A percentile compares a stretch with the other conserved stretches of the same genome.
Evolutionary conservation across 768 basidiomycete species (phyloP).

Genomic region (Lanmaoa pseudosensibilis): DNA sequence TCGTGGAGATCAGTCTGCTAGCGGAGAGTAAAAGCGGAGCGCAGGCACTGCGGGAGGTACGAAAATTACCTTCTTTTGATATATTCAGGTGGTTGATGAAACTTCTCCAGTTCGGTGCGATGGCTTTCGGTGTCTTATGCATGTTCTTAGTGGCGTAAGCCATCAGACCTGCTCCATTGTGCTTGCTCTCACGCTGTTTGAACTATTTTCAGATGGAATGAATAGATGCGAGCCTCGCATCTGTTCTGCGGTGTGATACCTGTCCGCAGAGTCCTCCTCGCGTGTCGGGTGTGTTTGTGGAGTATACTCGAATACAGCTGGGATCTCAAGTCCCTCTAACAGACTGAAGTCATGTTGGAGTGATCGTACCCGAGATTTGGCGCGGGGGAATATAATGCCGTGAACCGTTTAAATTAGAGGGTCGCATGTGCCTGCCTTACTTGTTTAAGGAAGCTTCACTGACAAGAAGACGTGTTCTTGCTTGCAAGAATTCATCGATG

Average conservation of each 20-base stretch:
- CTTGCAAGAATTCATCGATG: constrained; percentile 14
- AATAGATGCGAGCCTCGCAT: constrained; percentile 44
- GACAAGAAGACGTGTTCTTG: not conserved
- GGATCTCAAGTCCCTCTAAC: not conserved
- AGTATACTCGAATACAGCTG: not conserved
- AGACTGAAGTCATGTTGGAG: not conserved
- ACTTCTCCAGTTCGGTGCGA: constrained; percentile 74
- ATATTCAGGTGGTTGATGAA: constrained; percentile 20
- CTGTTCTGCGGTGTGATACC: constrained; percentile 1
- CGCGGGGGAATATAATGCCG: constrained; percentile 19
- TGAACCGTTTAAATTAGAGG: constrained; percentile 30
- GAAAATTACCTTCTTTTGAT: constrained; percentile 9
- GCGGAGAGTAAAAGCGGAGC: constrained; percentile 84
- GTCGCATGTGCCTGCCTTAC: constrained; percentile 13
- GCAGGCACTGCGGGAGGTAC: constrained; percentile 88
- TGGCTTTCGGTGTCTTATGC: constrained; percentile 87
- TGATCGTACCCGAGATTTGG: constrained; percentile 13
- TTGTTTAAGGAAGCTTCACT: constrained; percentile 8
- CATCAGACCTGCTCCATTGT: constrained; percentile 13
- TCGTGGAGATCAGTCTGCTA: constrained; percentile 55
- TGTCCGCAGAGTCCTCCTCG: not conserved
- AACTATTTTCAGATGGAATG: constrained; percentile 64
- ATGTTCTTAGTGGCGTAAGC: constrained; percentile 93
- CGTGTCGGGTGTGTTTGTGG: constrained; percentile 6
- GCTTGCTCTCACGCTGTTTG: constrained; percentile 20